Evolutionary conservation across 2,329 filamentous ascomycete genomes (phyloP).

Genomic region (Samsoniella hepiali): DNA sequence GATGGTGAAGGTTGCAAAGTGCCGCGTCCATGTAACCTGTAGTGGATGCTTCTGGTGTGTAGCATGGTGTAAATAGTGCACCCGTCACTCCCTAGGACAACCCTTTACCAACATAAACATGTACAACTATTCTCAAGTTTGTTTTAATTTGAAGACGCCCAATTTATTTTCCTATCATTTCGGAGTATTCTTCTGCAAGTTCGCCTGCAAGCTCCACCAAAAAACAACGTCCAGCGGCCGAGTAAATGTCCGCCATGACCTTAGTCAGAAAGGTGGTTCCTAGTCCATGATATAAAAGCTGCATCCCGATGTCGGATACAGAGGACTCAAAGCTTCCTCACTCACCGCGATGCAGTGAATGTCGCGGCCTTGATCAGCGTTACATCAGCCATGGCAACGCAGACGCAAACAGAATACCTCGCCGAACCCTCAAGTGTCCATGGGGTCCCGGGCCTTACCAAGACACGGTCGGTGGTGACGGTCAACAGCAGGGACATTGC

Average conservation of each 20-base stretch:
- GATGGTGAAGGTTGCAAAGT: neutral
- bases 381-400: slow-evolving; percentile 4
- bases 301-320: neutral
- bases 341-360: neutral
- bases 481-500: neutral
- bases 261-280: slow-evolving; percentile 12
- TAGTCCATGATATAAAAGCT: neutral
- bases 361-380: neutral
- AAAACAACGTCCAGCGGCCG: too few species aligned
- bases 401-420: slow-evolving; percentile 8
- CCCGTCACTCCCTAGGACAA: neutral
- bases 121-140: too few species aligned
- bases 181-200: too few species aligned
- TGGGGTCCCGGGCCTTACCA: neutral
- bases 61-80: neutral
- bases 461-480: neutral
- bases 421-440: neutral
- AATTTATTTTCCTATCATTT: too few species aligned
- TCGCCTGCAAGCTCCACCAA: neutral
- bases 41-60: neutral
- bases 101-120: neutral
- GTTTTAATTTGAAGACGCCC: too few species aligned
- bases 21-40: too few species aligned
- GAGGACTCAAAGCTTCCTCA: neutral
- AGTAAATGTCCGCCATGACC: neutral